Base-by-base conservation (phyloP, 108 stramenopile species). In the Aureococcus anophagefferens region DNA sequence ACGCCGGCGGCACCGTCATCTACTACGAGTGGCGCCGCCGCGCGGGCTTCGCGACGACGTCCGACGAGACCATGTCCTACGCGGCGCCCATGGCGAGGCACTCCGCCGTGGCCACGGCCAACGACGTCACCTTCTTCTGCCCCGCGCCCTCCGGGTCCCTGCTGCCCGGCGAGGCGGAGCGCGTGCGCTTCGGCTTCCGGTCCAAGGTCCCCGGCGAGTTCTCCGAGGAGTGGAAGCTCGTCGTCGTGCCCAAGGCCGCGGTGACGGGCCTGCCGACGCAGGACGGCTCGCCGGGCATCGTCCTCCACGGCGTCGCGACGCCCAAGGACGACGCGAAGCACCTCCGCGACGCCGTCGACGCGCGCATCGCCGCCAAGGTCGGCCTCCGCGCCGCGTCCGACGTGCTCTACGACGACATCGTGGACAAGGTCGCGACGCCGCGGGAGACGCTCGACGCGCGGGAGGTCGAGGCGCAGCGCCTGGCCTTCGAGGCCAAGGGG, bases 1-100 rank as follows among this genome's bases (percentile, higher is more conserved):
- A 69, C 30, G 30, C 68, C 4, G 46, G 68, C 46, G 46, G 25
- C 5, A 51, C 46, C 46, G 68, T 46, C 45, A 30, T 69, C 31
- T 69, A 32, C 36, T 69, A 33, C 68, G 68, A 69, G 45, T 69
- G 68, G 68, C 31, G 45, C 15, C 40, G 5, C 40, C 29, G n/a
- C 9, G 67, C 33, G 33, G 44, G 44, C 67, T n/a, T n/a, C n/a
- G n/a, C n/a, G n/a, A n/a, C n/a, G n/a, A n/a, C n/a, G n/a, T n/a
- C n/a, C n/a, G n/a, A n/a, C n/a, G n/a, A n/a, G n/a, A n/a, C n/a
- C n/a, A n/a, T n/a, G n/a, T n/a, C n/a, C n/a, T n/a, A n/a, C n/a
- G 35, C 35, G 28, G 30, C 68, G 45, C 30, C 68, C 46, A 36
- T 31, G 45, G 40, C 5, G 9, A n/a, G n/a, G n/a, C 9, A 44